phyloP scores from a whole-genome alignment of 257 asterid species.

The Thymus mandschuricus region DNA sequence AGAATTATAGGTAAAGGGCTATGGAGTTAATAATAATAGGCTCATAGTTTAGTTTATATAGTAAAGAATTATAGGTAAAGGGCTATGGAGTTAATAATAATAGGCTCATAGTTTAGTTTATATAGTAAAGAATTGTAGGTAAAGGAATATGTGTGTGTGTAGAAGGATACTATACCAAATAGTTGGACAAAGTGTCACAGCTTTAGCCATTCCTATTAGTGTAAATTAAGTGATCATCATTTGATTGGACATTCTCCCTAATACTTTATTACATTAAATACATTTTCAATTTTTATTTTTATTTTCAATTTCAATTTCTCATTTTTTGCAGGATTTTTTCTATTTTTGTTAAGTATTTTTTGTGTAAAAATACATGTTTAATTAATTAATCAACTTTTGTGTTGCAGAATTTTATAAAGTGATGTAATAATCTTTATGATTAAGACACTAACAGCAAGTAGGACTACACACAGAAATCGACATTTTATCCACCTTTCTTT shows the following conservation, averaged over 20 bases:
- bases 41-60: no score
- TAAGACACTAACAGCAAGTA: constrained; percentile 15
- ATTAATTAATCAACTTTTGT: no score
- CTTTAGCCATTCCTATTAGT: constrained; percentile 16
- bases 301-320: neutral
- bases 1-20: no score
- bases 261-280: neutral
- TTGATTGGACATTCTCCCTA: constrained; percentile 34
- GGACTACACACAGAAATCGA: constrained; percentile 11
- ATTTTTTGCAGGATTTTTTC: neutral
- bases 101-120: no score
- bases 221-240: constrained; percentile 28
- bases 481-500: constrained; percentile 33
- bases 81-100: neutral
- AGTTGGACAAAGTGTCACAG: constrained; percentile 19
- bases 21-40: no score
- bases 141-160: constrained; percentile 30
- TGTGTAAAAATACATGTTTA: no score
- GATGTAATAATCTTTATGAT: constrained; percentile 17
- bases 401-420: no score
- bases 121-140: constrained; percentile 8
- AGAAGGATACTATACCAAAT: constrained; percentile 35
- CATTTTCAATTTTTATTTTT: no score
- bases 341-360: no score
- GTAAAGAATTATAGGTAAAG: constrained; percentile 27